These are phyloP conservation scores for Leccinum subrobustum DNA, from an alignment of 1,284 basidiomycete species.

Conservation along the genomic window DNA sequence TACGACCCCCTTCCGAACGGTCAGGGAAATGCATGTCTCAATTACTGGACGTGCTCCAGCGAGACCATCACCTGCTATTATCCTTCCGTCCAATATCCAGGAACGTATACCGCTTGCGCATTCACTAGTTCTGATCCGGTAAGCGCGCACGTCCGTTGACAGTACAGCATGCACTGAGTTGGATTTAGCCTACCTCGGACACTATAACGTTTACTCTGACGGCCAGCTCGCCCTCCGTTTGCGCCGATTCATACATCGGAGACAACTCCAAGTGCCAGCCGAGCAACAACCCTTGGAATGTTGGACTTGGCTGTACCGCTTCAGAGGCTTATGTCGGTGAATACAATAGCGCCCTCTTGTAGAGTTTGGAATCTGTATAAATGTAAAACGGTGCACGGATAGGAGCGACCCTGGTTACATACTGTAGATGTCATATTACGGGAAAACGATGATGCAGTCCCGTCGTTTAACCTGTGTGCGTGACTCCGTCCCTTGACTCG, in stretches of 20 bases:
- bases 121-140: neutral
- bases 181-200: neutral
- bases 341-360: slow-evolving; percentile 13
- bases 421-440: too few relatives aligned
- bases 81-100: slow-evolving; percentile 13
- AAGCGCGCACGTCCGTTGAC: too few relatives aligned
- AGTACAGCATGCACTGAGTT: neutral
- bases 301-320: slow-evolving; percentile 5
- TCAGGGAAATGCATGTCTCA: slow-evolving; percentile 13
- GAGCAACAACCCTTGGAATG: slow-evolving; percentile 21
- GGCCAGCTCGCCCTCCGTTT: slow-evolving; percentile 11
- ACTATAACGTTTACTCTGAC: slow-evolving; percentile 4
- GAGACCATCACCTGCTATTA: slow-evolving; percentile 15
- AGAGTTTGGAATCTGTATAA: neutral
- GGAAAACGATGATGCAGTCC: too few relatives aligned
- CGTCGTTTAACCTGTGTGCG: too few relatives aligned
- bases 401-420: too few relatives aligned
- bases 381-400: too few relatives aligned
- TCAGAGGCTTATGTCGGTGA: slow-evolving; percentile 20
- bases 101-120: slow-evolving; percentile 13
- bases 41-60: slow-evolving; percentile 17
- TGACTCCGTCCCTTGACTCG: too few relatives aligned
- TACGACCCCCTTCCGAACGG: slow-evolving; percentile 14
- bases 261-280: slow-evolving; percentile 12
- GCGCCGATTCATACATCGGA: slow-evolving; percentile 6